Percentiles rank a stretch among this genome's conserved stretches.
Evolutionary conservation across 768 basidiomycete genomes (phyloP).

Genomic region (Myochromella boudieri): DNA sequence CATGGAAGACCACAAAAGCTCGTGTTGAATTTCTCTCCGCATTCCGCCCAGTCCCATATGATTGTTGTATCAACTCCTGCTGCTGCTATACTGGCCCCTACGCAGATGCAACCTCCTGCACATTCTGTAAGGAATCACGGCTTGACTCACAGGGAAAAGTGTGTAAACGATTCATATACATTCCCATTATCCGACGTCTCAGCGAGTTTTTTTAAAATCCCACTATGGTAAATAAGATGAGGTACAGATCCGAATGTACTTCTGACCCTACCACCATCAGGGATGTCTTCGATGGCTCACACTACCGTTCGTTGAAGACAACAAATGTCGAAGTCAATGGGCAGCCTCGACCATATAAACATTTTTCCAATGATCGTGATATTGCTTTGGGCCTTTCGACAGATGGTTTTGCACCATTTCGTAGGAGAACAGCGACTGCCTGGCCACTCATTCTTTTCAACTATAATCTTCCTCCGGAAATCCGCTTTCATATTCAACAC

Average conservation of each 20-base stretch:
- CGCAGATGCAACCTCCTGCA: constrained; percentile 27
- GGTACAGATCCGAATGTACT: constrained; percentile 21
- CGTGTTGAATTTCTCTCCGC: no score
- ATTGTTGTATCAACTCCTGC: no score
- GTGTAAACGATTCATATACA: constrained; percentile 29
- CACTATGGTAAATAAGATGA: constrained; percentile 10
- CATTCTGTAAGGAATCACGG: constrained; percentile 32
- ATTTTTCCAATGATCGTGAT: constrained; percentile 35
- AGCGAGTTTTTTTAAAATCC: constrained; percentile 16
- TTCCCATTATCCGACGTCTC: constrained; percentile 39
- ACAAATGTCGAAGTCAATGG: constrained; percentile 26
- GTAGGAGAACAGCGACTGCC: constrained; percentile 24
- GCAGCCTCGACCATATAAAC: constrained; percentile 18
- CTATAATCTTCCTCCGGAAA: constrained; percentile 26
- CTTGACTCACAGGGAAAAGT: constrained; percentile 19
- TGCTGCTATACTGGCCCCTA: constrained; percentile 33
- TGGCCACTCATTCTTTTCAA: constrained; percentile 41
- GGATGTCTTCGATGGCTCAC: constrained; percentile 34
- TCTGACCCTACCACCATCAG: background rate
- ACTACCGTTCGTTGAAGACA: constrained; percentile 24
- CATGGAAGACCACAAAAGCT: constrained; percentile 19
- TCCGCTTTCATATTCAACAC: constrained; percentile 29
- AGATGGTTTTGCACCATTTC: constrained; percentile 39
- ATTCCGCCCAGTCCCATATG: constrained; percentile 28
- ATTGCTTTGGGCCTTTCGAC: constrained; percentile 37